Base-by-base conservation (phyloP, 73 alveolate genomes). In the Paramecium bursaria region DNA sequence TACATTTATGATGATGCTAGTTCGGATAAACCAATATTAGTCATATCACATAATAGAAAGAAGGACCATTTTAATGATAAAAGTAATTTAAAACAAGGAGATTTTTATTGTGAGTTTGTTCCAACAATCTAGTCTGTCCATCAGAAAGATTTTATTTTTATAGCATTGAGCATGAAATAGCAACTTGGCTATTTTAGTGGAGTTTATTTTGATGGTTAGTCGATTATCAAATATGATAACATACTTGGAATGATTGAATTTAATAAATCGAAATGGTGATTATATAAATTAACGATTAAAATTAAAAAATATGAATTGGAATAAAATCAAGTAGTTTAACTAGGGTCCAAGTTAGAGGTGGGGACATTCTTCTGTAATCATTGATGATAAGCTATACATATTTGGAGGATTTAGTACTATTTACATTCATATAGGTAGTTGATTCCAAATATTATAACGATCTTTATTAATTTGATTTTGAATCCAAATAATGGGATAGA, bases 381-480 rank as follows among this genome's bases (percentile, higher is more conserved):
- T 13, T 14, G 51, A 57, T 57, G 76, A 57, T 27, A 57, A 57
- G 33, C 15, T 57, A 13, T 57, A 57, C 33, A 30, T 57, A 4
- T 57, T 57, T 57, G 76, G 76, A 27, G 76, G 76, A 2, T 57
- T 30, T 57, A 50, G 76, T 57, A 57, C 33, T 14, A 30, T n/a
- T n/a, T n/a, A 57, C n/a, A 30, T 51, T 26, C 46, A 51, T 30
- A 27, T 27, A 27, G 11, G 0, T 13, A 30, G 13, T 17, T 30
- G 76, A 57, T 57, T 48, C 51, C 51, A 57, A 57, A 30, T 57
- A 57, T 57, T 50, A 30, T 17, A 57, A 57, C 33, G 76, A 57
- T 57, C 33, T 57, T 30, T 57, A 57, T 27, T 57, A 17, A 3
- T 57, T 30, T 29, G 76, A 57, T 57, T 57, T 57, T n/a, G 76